These are phyloP conservation scores for Biscogniauxia mediterranea DNA, from an alignment of 2,329 filamentous ascomycete genomes.

Conservation along the genomic window DNA sequence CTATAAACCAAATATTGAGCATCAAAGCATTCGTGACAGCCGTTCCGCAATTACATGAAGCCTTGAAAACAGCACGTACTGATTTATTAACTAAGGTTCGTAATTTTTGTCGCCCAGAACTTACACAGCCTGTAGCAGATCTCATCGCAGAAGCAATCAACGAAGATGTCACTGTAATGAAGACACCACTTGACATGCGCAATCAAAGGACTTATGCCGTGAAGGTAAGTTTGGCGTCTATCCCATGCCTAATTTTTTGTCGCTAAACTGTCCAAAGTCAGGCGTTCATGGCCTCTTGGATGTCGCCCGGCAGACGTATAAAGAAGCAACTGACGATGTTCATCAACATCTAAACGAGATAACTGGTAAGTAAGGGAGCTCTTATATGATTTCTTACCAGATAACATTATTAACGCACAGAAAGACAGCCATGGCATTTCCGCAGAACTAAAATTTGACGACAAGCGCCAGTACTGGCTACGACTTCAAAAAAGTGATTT, in stretches of 20 bases:
- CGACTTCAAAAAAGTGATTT: slow-evolving; percentile 62
- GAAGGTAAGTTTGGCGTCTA: slow-evolving; percentile 49
- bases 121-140: slow-evolving; percentile 58
- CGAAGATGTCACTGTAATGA: slow-evolving; percentile 75
- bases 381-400: background rate
- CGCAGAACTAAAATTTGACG: slow-evolving; percentile 73
- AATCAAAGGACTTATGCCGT: slow-evolving; percentile 92
- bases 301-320: slow-evolving; percentile 84
- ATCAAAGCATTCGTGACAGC: slow-evolving; percentile 77
- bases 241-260: background rate
- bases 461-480: slow-evolving; percentile 76
- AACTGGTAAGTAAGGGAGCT: slow-evolving; percentile 47
- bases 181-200: slow-evolving; percentile 76
- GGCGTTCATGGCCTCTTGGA: slow-evolving; percentile 84
- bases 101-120: slow-evolving; percentile 64
- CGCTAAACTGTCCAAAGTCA: slow-evolving; percentile 47
- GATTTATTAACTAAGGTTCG: slow-evolving; percentile 66
- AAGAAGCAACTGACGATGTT: slow-evolving; percentile 79
- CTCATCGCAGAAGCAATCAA: slow-evolving; percentile 74
- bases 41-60: slow-evolving; percentile 65
- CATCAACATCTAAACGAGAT: slow-evolving; percentile 68
- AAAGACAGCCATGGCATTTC: slow-evolving; percentile 56
- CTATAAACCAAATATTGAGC: slow-evolving; percentile 83
- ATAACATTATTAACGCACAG: background rate
- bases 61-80: slow-evolving; percentile 63